Percentiles rank a stretch among this genome's conserved stretches.
Conservation (phyloP, 2,329 filamentous ascomycete species). For the Periconia sp. region DNA sequence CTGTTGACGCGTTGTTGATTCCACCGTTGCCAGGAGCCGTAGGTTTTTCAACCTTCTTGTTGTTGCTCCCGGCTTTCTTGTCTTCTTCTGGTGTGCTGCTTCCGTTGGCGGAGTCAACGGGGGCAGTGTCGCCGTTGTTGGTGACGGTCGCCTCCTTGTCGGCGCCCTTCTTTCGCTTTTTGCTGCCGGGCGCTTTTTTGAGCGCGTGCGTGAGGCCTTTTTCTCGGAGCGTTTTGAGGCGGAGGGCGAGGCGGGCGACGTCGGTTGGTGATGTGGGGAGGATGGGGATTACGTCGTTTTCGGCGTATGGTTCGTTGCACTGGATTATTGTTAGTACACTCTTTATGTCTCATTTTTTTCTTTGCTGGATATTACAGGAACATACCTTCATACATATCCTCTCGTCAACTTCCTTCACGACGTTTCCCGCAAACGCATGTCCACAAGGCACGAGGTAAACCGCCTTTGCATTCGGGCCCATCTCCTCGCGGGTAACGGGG, state of each 20-base stretch:
- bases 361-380: background rate
- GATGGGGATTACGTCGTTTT: conserved; percentile 80
- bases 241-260: conserved; percentile 64
- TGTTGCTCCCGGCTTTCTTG: conserved; percentile 11
- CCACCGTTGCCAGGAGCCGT: conserved; percentile 45
- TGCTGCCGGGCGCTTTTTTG: conserved; percentile 71
- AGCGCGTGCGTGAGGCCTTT: conserved; percentile 80
- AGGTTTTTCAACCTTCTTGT: conserved; percentile 12
- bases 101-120: conserved; percentile 2
- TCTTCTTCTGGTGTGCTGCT: conserved; percentile 21
- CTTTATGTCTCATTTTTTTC: background rate
- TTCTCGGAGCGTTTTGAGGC: conserved; percentile 69
- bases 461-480: conserved; percentile 76
- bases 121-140: conserved; percentile 17
- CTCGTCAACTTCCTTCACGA: conserved; percentile 75
- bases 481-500: conserved; percentile 81
- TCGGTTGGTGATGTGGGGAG: conserved; percentile 73
- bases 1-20: conserved; percentile 88
- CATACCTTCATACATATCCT: conserved; percentile 62
- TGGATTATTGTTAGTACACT: conserved; percentile 41
- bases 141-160: conserved; percentile 47
- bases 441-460: conserved; percentile 94
- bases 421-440: conserved; percentile 87
- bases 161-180: conserved; percentile 75
- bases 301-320: conserved; percentile 74